A percentile compares a stretch with the other conserved stretches of the same genome.
Conservation (phyloP, 495 filamentous ascomycete species). For the Xanthoparmelia taractica region DNA sequence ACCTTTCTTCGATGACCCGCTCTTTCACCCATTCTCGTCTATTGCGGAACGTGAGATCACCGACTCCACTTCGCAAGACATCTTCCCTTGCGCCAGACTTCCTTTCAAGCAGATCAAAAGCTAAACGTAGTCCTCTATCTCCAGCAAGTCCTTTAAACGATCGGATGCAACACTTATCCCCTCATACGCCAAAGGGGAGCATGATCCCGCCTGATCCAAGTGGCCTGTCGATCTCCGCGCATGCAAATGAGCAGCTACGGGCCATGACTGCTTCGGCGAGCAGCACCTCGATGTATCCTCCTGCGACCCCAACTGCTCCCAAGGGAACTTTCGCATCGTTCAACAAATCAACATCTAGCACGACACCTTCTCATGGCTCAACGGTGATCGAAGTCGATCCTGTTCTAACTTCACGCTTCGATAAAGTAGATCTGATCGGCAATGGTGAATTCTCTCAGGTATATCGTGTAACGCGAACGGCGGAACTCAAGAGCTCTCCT, state of each 20-base stretch:
- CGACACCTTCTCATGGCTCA: conserved; percentile 49
- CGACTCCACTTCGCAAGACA: conserved; percentile 32
- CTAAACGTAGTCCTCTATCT: conserved; percentile 40
- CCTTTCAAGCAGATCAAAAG: conserved; percentile 31
- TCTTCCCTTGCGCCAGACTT: conserved; percentile 30
- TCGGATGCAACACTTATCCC: conserved; percentile 49
- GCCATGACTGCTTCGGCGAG: conserved; percentile 36
- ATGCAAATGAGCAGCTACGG: conserved; percentile 39
- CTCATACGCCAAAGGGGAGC: conserved; percentile 70
- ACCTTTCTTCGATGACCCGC: conserved; percentile 25
- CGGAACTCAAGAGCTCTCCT: conserved; percentile 34
- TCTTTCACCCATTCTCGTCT: conserved; percentile 36
- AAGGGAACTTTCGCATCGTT: conserved; percentile 51
- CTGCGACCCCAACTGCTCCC: conserved; percentile 73
- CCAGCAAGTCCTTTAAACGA: conserved; percentile 47
- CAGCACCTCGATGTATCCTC: conserved; percentile 44
- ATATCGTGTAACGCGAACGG: conserved; percentile 62
- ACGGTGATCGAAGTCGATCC: conserved; percentile 61
- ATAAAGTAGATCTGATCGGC: conserved; percentile 66
- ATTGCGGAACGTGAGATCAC: conserved; percentile 29
- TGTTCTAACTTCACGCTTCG: conserved; percentile 61
- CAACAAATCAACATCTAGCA: conserved; percentile 39
- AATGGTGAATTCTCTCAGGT: conserved; percentile 90
- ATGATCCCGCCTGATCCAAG: conserved; percentile 75
- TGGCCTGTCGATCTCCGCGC: conserved; percentile 65